Evolutionary conservation across 2,329 filamentous ascomycete genomes (phyloP).

Genomic region (Dothideomycetes sp.): DNA sequence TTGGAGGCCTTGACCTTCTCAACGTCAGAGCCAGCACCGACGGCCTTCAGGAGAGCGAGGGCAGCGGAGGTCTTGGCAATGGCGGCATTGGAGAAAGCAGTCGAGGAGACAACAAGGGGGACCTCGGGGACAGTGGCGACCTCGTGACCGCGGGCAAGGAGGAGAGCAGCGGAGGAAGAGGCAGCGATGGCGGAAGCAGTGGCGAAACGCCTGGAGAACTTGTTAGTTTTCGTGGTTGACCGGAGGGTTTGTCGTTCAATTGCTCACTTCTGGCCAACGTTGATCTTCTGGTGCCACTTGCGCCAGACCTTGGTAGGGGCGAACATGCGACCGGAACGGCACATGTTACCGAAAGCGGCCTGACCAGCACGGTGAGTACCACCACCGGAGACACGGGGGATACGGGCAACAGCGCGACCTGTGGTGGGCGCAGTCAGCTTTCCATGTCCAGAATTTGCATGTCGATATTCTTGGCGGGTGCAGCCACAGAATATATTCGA

Average conservation of each 20-base stretch:
- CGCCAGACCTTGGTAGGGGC: constrained; percentile 99
- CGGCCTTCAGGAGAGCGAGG: constrained; percentile 74
- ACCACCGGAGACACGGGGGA: constrained; percentile 99
- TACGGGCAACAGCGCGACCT: constrained; percentile 99
- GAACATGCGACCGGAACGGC: constrained; percentile 99
- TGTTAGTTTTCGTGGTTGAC: constrained; percentile 14
- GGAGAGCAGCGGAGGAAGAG: constrained; percentile 86
- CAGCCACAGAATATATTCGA: constrained; percentile 5
- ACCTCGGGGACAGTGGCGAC: constrained; percentile 88
- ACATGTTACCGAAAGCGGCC: constrained; percentile 99
- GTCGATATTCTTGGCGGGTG: constrained; percentile 10
- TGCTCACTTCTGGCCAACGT: constrained; percentile 87
- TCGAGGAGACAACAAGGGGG: constrained; percentile 88
- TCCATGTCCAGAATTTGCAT: constrained; percentile 4
- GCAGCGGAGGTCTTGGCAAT: constrained; percentile 83
- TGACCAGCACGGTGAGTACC: constrained; percentile 99
- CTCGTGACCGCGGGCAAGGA: constrained; percentile 95
- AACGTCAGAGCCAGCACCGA: constrained; percentile 82
- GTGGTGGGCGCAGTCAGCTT: constrained; percentile 4
- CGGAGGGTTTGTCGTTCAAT: neutral
- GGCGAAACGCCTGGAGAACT: constrained; percentile 70
- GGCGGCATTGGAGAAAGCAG: constrained; percentile 68
- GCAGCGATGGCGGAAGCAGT: constrained; percentile 95
- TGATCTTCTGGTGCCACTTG: constrained; percentile 99
- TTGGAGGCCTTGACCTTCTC: constrained; percentile 93